Conservation (phyloP, 345 rosid genomes). For the Eucalyptus dawsonii region DNA sequence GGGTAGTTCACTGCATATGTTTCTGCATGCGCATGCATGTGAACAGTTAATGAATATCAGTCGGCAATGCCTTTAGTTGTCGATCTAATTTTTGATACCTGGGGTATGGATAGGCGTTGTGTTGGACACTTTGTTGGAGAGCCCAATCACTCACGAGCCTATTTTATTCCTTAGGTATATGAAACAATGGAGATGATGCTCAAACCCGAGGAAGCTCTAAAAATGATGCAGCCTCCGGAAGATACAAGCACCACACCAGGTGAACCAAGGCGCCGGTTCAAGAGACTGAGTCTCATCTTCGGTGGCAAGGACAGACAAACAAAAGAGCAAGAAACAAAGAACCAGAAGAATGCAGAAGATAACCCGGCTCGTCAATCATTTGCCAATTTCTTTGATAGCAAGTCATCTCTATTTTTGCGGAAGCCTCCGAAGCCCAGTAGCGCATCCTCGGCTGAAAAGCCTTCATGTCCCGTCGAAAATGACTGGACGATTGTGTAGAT, state of each 20-base stretch:
- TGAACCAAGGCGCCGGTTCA: conserved; percentile 49
- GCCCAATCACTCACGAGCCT: background rate
- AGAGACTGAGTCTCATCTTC: conserved; percentile 56
- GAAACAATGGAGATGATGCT: conserved; percentile 77
- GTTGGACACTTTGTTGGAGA: background rate
- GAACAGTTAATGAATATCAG: background rate
- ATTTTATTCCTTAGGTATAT: conserved; percentile 38
- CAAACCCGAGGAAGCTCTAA: conserved; percentile 62
- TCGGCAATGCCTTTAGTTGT: background rate
- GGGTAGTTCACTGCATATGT: background rate
- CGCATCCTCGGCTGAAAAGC: conserved; percentile 3
- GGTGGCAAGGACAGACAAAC: conserved; percentile 46
- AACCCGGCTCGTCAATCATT: conserved; percentile 50
- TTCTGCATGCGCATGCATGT: background rate
- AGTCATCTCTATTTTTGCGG: conserved; percentile 69
- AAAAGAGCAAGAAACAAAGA: conserved; percentile 28
- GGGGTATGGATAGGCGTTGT: background rate
- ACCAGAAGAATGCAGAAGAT: conserved; percentile 26
- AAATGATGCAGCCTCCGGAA: conserved; percentile 25
- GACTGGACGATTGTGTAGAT: conserved; percentile 53
- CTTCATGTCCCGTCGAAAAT: conserved; percentile 17
- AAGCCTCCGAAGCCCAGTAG: conserved; percentile 56
- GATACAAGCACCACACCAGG: conserved; percentile 6
- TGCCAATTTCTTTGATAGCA: conserved; percentile 68
- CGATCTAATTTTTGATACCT: background rate